phyloP scores from a whole-genome alignment of 768 basidiomycete genomes.

The Lyophyllum shimeji region DNA sequence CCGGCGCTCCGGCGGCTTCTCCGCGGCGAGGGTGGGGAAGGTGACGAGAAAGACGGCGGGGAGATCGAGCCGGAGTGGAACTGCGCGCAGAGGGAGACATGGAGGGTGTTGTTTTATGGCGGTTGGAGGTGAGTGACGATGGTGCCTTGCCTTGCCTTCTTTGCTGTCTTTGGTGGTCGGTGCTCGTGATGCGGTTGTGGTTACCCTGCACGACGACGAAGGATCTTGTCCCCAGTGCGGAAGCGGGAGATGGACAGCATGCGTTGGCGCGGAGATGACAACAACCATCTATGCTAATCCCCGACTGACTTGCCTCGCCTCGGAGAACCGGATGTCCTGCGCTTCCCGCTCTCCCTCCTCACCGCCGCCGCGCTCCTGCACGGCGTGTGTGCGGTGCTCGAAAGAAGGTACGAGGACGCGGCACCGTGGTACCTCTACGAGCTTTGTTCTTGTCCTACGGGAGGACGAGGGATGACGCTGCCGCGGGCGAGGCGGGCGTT shows the following conservation, averaged over 20 bases:
- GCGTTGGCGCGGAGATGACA: neutral
- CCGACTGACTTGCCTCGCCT: neutral
- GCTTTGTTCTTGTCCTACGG: slow-evolving; percentile 4
- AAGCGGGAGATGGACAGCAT: too few relatives aligned
- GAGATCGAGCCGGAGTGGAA: slow-evolving; percentile 46
- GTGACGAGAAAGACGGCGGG: neutral
- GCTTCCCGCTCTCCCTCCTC: slow-evolving; percentile 52
- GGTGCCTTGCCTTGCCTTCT: slow-evolving; percentile 40
- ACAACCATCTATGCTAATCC: neutral
- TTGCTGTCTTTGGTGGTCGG: too few relatives aligned
- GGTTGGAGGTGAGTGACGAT: slow-evolving; percentile 40
- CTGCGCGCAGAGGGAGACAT: slow-evolving; percentile 42
- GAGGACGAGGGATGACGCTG: too few relatives aligned
- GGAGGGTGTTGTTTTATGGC: slow-evolving; percentile 52
- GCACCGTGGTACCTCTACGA: slow-evolving; percentile 26
- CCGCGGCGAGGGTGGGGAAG: slow-evolving; percentile 16
- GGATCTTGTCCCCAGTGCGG: too few relatives aligned
- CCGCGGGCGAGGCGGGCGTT: slow-evolving; percentile 23
- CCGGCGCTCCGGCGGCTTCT: slow-evolving; percentile 49
- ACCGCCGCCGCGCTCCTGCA: slow-evolving; percentile 53
- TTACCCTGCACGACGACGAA: too few relatives aligned
- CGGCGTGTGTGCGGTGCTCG: slow-evolving; percentile 38
- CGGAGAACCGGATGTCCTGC: slow-evolving; percentile 53
- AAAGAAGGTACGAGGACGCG: slow-evolving; percentile 33
- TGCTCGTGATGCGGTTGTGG: too few relatives aligned